A percentile compares a stretch with the other conserved stretches of the same genome.
These are phyloP conservation scores for Heterococcus sp. DNA, from an alignment of 108 stramenopile species.

Conservation along the genomic window DNA sequence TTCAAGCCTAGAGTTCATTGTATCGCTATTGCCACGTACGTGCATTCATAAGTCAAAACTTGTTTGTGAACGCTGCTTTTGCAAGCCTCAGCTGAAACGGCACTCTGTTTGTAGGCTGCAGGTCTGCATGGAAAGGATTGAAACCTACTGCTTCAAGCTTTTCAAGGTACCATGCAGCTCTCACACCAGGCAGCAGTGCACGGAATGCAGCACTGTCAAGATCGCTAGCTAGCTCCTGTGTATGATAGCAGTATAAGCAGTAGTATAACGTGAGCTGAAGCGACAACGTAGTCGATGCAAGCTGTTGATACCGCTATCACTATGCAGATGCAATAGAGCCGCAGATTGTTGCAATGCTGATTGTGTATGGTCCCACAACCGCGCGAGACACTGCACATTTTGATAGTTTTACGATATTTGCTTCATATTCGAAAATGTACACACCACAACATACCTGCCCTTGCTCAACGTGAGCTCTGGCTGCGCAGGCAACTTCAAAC, in stretches of 20 bases:
- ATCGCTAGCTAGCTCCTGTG: background rate
- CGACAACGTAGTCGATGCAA: no score
- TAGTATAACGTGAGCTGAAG: no score
- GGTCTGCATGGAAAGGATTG: constrained; percentile 25
- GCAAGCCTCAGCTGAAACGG: constrained; percentile 28
- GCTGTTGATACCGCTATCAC: no score
- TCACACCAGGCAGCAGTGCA: constrained; percentile 37
- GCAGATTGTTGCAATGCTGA: no score
- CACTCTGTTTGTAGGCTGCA: constrained; percentile 27
- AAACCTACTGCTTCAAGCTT: constrained; percentile 19
- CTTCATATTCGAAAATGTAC: no score
- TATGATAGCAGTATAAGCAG: no score
- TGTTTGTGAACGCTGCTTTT: constrained; percentile 10
- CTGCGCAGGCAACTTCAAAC: constrained; percentile 33
- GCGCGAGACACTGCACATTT: no score
- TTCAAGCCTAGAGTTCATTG: no score
- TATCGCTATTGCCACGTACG: no score
- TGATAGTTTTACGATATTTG: no score
- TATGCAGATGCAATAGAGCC: no score
- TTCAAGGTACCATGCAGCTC: constrained; percentile 43
- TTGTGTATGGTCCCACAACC: no score
- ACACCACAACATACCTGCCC: background rate
- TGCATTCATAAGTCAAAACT: constrained; percentile 9
- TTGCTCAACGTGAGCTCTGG: constrained; percentile 37
- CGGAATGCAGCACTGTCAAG: constrained; percentile 3